phyloP scores from a whole-genome alignment of 306 rosid species.

The Fragaria ananassa region DNA sequence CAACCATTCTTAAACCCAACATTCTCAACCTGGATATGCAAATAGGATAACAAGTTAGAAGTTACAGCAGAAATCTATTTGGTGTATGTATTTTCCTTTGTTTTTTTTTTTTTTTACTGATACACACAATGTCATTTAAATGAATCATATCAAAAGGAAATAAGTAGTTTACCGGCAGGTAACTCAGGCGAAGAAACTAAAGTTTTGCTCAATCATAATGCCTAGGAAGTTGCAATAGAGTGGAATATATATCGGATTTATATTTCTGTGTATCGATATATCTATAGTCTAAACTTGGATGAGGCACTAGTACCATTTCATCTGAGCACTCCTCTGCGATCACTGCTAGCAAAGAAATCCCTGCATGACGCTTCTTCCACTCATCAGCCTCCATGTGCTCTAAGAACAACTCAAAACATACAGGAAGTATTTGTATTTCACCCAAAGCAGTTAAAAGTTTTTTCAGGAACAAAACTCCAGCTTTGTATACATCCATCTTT shows the following conservation, averaged over 20 bases:
- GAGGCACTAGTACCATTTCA: neutral
- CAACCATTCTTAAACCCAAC: neutral
- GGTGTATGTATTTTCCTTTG: neutral
- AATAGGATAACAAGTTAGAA: neutral
- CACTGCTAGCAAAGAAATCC: slow-evolving; percentile 16
- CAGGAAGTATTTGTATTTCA: neutral
- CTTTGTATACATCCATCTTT: neutral
- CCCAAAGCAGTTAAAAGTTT: slow-evolving; percentile 17
- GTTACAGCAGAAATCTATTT: neutral
- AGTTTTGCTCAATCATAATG: neutral
- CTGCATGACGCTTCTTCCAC: slow-evolving; percentile 18
- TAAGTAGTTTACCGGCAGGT: neutral
- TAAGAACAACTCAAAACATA: slow-evolving; percentile 9
- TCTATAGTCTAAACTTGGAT: neutral
- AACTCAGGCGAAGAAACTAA: neutral
- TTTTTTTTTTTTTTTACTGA: neutral
- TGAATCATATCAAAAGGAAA: neutral
- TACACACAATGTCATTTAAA: neutral
- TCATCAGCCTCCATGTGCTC: neutral
- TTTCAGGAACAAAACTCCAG: neutral
- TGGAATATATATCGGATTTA: neutral
- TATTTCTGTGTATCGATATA: neutral
- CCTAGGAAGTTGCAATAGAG: neutral
- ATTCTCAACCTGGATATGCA: neutral
- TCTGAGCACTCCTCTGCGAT: slow-evolving; percentile 11